Base-by-base conservation (phyloP, 345 rosid genomes). In the Euclidium syriacum region DNA sequence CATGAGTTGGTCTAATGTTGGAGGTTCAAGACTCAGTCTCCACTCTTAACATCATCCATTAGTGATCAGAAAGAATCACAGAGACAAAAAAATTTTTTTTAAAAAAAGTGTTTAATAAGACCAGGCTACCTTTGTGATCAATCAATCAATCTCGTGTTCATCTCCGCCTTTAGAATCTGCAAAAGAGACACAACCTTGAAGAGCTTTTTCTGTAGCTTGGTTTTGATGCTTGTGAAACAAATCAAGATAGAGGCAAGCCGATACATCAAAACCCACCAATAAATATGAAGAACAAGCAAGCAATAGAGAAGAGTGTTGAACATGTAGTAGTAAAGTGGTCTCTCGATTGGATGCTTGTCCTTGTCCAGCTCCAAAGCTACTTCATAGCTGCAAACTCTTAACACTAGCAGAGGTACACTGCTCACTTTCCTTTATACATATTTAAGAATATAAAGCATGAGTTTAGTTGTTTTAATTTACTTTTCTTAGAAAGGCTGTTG, bases 131-230 rank as follows among this genome's bases (percentile, higher is more conserved):
- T 59, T 62, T 54, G 44, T 58, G 27, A 55, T 15, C 25, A 29
- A 35, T n/a, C n/a, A n/a, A n/a, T 91, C 77, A 91, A 72, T 91
- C 90, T 85, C 83, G 24, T 88, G 98, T 25, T 82, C 95, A 34
- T 78, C 83, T 68, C 87, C 95, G 19, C 62, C 82, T 74, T 91
- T 94, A 5, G 98, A 87, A 71, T 91, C 96, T 91, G 81, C 78
- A 35, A 10, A 33, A 56, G 20, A 49, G 7, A 61, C 1, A 34
- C 48, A 27, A 40, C 48, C 4, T 38, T 61, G 58, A 59, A 25
- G 27, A 32, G 4, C 16, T n/a, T 38, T 17, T 32, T 41, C 10
- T 44, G 36, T 2, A 20, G 26, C 8, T 5, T 1, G 4, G 11
- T 33, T 10, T 27, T 26, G 22, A 2, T 2, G 0, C n/a, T 12